Base-by-base conservation (phyloP, 2,329 filamentous ascomycete species). In the Exophiala oligosperma region DNA sequence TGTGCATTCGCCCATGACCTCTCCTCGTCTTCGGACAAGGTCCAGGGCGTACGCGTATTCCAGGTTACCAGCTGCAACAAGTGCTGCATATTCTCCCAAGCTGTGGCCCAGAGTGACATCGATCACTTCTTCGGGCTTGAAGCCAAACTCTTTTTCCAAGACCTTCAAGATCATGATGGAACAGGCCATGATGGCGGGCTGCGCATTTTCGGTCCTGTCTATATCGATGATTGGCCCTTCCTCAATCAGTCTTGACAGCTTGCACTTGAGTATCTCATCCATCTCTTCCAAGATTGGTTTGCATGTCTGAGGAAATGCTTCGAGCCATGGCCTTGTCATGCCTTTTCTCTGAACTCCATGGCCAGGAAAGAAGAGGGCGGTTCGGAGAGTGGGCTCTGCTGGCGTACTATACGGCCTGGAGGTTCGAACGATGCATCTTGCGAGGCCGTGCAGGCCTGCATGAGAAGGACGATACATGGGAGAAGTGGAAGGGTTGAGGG, bases 181-280 rank as follows among this genome's bases (percentile, higher is more conserved):
- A 3, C 91, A 94, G 12, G 92, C 91, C 91, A 97, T 96, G 73
- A 97, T 96, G 67, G 93, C 92, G 1, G 93, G 93, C 74, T 97
- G 93, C 3, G 93, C 90, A 71, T 96, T 92, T 64, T 89, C 85
- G 3, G 93, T 97, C 57, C 85, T 83, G 41, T 90, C 95, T 56
- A 97, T 84, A 52, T 81, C 76, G 56, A 84, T 85, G 66, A 89
- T 90, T 1, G 93, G 90, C 0, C 93, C 92, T 28, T 90, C 79
- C 59, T 87, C 85, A 66, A 97, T 96, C 59, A 93, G 81, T 26
- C 81, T 79, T 40, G 90, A 92, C 57, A 97, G 82, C 62, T 87
- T 86, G 69, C 87, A 86, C 66, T 88, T 84, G 68, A 96, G 82
- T 26, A 84, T 84, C 43, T 85, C 78, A 76, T 97, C 91, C 72